phyloP scores from a whole-genome alignment of 1,284 basidiomycete species.

The Stygiomarasmius scandens region DNA sequence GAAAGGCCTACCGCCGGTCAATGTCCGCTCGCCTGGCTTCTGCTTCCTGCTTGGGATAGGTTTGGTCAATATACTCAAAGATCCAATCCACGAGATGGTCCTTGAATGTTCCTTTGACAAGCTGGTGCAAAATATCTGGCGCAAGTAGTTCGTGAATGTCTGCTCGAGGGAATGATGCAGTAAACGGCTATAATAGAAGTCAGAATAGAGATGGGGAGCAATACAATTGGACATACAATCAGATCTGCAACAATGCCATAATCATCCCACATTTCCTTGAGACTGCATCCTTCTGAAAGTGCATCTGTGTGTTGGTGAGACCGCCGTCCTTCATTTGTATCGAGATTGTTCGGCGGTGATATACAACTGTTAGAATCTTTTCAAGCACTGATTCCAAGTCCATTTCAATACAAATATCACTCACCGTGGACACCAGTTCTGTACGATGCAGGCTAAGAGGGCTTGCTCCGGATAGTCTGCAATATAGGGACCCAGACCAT shows the following conservation, averaged over 20 bases:
- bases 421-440: conserved; percentile 33
- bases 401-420: too few relatives aligned
- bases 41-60: conserved; percentile 18
- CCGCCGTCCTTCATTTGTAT: conserved; percentile 1
- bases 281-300: not conserved
- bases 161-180: conserved; percentile 19
- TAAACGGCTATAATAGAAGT: too few relatives aligned
- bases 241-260: conserved; percentile 6
- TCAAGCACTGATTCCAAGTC: not conserved
- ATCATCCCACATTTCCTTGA: conserved; percentile 5
- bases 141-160: conserved; percentile 30
- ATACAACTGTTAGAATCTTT: conserved; percentile 14
- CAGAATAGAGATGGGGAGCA: too few relatives aligned
- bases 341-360: conserved; percentile 5
- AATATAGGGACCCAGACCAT: conserved; percentile 33
- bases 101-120: conserved; percentile 33
- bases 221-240: not conserved
- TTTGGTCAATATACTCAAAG: conserved; percentile 19
- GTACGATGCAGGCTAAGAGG: conserved; percentile 23
- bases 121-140: conserved; percentile 33
- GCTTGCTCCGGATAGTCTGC: conserved; percentile 35
- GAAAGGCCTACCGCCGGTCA: conserved; percentile 27
- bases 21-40: conserved; percentile 27
- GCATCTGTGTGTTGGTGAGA: conserved; percentile 1
- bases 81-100: conserved; percentile 30